Evolutionary conservation across 768 basidiomycete genomes (phyloP), one percentile per base, ranked within the genome.

Genomic region (Wakefieldia striispora): DNA sequence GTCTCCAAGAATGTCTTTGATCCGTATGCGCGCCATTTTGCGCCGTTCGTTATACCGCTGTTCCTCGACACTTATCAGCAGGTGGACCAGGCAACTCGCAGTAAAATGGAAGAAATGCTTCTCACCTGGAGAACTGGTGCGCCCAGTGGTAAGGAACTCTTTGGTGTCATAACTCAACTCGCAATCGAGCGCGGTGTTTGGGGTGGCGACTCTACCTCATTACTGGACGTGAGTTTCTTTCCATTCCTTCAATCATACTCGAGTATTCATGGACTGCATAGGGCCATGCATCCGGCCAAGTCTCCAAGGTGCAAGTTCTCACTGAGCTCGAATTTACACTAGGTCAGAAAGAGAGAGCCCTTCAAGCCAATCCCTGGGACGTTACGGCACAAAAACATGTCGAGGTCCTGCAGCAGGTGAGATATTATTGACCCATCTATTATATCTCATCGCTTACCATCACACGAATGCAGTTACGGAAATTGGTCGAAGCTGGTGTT

Each of bases 71-170:
- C 94, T 24, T 97, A 98, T 70, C 77, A 81, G 40, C 78, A 83
- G 59, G 95, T 97, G 56, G 94, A 97, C 64, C 82, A 83, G 43
- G 71, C 70, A 36, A 95, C 91, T 21, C 84, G 88, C 53, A 81
- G 83, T 66, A 98, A 98, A 70, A 95, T 99, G 91, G 92, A 95
- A 65, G 97, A 99, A 69, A 93, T 99, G 85, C 80, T 98, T 13
- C 70, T 90, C 24, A 95, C 97, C 6, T 99, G 97, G 97, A 79
- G 94, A 35, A 87, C 83, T 20, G 93, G 91, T 14, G 85, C 88
- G 13, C 87, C 90, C 3, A 78, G 76, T 29, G 82, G 89, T 31
- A 81, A 81, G 45, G 90, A 95, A 63, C 75, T 99, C 2, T 99
- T 98, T 64, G 89, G 93, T 37, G 70, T 80, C 24, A 80, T 80